Conservation (phyloP, 805 yeast genomes). For the Naumovozyma baii region DNA sequence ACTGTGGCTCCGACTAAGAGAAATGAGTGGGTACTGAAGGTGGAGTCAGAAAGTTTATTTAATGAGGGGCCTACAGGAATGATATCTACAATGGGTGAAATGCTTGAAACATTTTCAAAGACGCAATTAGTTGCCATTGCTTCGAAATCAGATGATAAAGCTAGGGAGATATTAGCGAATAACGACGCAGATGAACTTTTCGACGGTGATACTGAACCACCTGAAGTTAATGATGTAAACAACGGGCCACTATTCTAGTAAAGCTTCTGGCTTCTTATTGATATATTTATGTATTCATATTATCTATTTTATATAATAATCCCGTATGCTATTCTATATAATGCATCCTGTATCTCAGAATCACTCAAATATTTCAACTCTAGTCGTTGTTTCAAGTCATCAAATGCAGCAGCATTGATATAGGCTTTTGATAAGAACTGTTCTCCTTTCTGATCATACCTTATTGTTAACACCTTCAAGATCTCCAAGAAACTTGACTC, state of each 20-base stretch:
- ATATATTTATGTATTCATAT: too few species aligned
- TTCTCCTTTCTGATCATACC: conserved; percentile 16
- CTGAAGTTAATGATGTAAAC: background rate
- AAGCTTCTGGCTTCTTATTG: too few species aligned
- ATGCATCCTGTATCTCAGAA: conserved; percentile 31
- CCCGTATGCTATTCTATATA: conserved; percentile 27
- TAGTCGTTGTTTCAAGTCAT: conserved; percentile 16
- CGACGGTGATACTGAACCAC: background rate
- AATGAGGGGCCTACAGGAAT: conserved; percentile 67
- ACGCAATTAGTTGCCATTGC: conserved; percentile 11
- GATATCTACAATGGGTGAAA: conserved; percentile 53
- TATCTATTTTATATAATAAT: conserved; percentile 19
- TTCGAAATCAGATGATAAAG: too few species aligned
- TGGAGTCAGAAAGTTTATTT: conserved; percentile 26
- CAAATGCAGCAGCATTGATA: conserved; percentile 26
- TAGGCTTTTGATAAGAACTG: conserved; percentile 16
- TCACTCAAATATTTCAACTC: conserved; percentile 19
- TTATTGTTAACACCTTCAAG: conserved; percentile 23
- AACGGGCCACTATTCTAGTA: too few species aligned
- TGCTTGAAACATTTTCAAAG: conserved; percentile 38
- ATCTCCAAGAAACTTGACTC: conserved; percentile 19
- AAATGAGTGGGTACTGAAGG: conserved; percentile 41
- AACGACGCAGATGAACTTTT: background rate
- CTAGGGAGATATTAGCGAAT: too few species aligned
- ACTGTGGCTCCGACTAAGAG: conserved; percentile 2